Evolutionary conservation across 2,329 filamentous ascomycete genomes (phyloP).

Genomic region (Xylariomycetidae sp.): DNA sequence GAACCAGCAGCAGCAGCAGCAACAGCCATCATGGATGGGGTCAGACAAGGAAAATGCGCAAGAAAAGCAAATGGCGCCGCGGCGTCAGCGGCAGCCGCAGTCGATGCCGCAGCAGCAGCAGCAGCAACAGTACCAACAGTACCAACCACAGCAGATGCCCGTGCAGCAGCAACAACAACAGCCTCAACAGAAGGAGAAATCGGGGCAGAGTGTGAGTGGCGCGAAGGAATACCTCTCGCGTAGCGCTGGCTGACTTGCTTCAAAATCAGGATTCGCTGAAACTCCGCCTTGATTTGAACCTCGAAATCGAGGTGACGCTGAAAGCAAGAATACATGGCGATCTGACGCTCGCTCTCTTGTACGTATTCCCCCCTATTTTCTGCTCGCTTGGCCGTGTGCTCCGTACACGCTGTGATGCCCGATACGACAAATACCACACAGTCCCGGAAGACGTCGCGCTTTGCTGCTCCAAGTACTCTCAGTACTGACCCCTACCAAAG

Average conservation of each 20-base stretch:
- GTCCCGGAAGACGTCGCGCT: too few relatives aligned
- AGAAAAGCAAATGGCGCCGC: conserved; percentile 23
- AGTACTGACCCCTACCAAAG: too few relatives aligned
- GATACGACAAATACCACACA: too few relatives aligned
- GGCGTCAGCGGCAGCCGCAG: conserved; percentile 15
- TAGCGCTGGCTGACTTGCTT: conserved; percentile 17
- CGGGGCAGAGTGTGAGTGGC: conserved; percentile 3
- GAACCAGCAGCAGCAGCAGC: conserved; percentile 24
- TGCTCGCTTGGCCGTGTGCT: too few relatives aligned
- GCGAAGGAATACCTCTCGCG: too few relatives aligned
- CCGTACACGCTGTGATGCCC: too few relatives aligned
- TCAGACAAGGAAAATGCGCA: conserved; percentile 21
- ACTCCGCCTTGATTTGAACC: conserved; percentile 69
- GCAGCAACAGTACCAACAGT: conserved; percentile 15
- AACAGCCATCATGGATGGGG: conserved; percentile 24
- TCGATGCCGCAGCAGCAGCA: conserved; percentile 14
- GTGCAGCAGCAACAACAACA: conserved; percentile 18
- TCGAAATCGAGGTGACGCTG: conserved; percentile 78
- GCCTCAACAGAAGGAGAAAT: conserved; percentile 21
- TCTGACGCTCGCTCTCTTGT: conserved; percentile 45
- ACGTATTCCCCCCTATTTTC: conserved; percentile 5
- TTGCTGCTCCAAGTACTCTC: too few relatives aligned
- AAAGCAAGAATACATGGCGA: conserved; percentile 85
- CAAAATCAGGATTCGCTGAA: conserved; percentile 58
- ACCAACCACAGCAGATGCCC: conserved; percentile 18